phyloP scores from a whole-genome alignment of 306 rosid species.

The Neltuma alba region DNA sequence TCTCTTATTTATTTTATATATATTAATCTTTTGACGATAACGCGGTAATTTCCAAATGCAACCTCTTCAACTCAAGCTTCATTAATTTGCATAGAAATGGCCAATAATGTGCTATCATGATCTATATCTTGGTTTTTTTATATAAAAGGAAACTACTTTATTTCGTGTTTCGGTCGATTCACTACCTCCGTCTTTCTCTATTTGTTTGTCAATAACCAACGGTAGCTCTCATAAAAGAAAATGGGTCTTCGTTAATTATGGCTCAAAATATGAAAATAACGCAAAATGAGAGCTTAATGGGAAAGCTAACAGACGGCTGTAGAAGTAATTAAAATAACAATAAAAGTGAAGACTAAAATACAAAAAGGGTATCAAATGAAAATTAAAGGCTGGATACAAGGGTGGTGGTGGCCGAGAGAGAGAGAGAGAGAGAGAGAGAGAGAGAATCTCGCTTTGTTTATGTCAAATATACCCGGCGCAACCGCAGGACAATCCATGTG shows the following conservation, averaged over 20 bases:
- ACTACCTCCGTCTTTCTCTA: neutral
- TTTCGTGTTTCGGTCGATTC: neutral
- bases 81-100: neutral
- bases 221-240: neutral
- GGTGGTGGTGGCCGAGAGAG: constrained; percentile 23
- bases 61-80: neutral
- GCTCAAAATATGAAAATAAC: neutral
- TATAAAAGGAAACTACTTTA: neutral
- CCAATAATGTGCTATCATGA: too few relatives aligned
- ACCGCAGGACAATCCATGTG: constrained; percentile 75
- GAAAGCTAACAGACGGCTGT: constrained; percentile 28
- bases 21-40: constrained; percentile 7
- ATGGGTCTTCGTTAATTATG: neutral
- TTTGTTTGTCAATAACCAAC: too few relatives aligned
- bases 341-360: constrained; percentile 1
- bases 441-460: constrained; percentile 34
- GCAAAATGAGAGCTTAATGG: constrained; percentile 13
- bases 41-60: constrained; percentile 2
- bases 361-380: constrained; percentile 24
- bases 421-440: too few relatives aligned
- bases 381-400: constrained; percentile 19
- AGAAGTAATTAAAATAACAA: neutral
- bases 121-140: neutral
- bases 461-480: constrained; percentile 54
- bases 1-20: neutral